Conservation (phyloP, 1,284 basidiomycete genomes). For the Tilletia caries region DNA sequence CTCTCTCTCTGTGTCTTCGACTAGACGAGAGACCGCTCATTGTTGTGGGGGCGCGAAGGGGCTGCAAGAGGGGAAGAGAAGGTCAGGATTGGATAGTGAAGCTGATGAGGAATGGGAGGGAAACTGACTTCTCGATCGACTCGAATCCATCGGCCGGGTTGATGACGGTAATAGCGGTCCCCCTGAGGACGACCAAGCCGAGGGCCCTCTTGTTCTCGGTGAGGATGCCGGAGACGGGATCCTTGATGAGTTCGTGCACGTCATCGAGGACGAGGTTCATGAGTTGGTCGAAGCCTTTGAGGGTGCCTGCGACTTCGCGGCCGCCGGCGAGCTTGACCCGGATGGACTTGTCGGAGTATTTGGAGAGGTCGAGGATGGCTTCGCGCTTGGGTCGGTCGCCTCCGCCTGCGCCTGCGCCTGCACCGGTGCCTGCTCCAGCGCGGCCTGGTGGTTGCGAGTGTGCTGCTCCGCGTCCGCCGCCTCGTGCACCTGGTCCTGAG, state of each 20-base stretch:
- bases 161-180: slow-evolving; percentile 49
- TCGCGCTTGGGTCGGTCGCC: slow-evolving; percentile 83
- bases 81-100: neutral
- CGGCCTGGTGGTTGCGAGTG: neutral
- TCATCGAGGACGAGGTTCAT: slow-evolving; percentile 92
- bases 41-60: slow-evolving; percentile 13
- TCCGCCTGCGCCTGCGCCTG: slow-evolving; percentile 14
- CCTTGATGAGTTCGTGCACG: slow-evolving; percentile 68
- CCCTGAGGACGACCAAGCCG: slow-evolving; percentile 49
- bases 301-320: slow-evolving; percentile 82
- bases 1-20: no score
- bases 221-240: slow-evolving; percentile 35
- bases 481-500: neutral
- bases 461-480: slow-evolving; percentile 1
- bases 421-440: slow-evolving; percentile 17
- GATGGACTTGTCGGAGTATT: slow-evolving; percentile 87
- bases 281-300: slow-evolving; percentile 95
- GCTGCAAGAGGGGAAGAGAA: neutral
- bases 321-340: slow-evolving; percentile 96
- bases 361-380: slow-evolving; percentile 89
- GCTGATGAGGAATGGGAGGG: neutral
- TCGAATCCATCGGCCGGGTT: slow-evolving; percentile 52
- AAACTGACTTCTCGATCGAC: slow-evolving; percentile 49
- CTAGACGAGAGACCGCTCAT: no score
- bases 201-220: slow-evolving; percentile 39